These are phyloP conservation scores for Curvularia verruculosa DNA, from an alignment of 2,329 filamentous ascomycete species.

Conservation along the genomic window DNA sequence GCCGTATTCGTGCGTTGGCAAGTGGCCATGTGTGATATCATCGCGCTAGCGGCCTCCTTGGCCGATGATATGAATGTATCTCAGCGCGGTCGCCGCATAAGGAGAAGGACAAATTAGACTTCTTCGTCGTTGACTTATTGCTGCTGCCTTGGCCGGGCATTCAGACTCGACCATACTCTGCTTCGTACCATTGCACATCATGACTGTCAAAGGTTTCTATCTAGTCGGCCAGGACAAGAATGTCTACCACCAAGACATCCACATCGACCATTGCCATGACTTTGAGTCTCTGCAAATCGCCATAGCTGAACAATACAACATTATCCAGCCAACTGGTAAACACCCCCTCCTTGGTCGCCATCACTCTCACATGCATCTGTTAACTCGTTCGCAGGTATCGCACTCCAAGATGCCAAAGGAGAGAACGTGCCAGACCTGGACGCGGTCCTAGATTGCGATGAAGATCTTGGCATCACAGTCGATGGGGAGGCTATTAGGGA, in stretches of 20 bases:
- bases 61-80: neutral
- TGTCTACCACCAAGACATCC: constrained; percentile 22
- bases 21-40: constrained; percentile 7
- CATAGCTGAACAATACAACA: constrained; percentile 24
- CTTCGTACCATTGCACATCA: neutral
- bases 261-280: constrained; percentile 24
- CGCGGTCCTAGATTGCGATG: constrained; percentile 20
- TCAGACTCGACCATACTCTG: neutral
- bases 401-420: constrained; percentile 19
- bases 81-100: neutral
- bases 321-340: constrained; percentile 17
- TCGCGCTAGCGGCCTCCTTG: constrained; percentile 1
- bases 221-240: constrained; percentile 21
- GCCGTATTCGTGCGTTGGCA: neutral
- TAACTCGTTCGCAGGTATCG: constrained; percentile 10
- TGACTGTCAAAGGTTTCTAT: constrained; percentile 26
- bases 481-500: constrained; percentile 19
- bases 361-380: neutral
- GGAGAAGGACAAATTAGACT: constrained; percentile 1
- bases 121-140: neutral
- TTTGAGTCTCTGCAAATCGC: constrained; percentile 23
- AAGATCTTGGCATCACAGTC: constrained; percentile 19
- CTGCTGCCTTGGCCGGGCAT: constrained; percentile 1
- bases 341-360: neutral
- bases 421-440: constrained; percentile 18